A percentile compares a stretch with the other conserved stretches of the same genome.
Evolutionary conservation across 306 rosid species (phyloP).

Genomic region (Cucurbita ficifolia): DNA sequence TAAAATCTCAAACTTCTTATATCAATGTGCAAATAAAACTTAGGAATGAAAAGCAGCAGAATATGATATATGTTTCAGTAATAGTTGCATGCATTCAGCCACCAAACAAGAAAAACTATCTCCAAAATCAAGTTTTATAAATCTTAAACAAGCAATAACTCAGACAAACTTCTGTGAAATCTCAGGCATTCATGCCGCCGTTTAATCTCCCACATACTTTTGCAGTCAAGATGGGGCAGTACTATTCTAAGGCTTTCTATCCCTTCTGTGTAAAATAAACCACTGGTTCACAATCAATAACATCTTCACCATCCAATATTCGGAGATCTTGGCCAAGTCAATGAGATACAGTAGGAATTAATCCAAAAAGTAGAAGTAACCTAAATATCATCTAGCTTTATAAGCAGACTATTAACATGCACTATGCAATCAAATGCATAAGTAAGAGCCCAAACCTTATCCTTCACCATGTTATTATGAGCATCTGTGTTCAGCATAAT

Average conservation of each 20-base stretch:
- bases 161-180: neutral
- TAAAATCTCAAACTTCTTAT: neutral
- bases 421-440: neutral
- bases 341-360: neutral
- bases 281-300: neutral
- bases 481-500: slow-evolving; percentile 99
- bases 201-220: neutral
- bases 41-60: neutral
- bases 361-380: neutral
- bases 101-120: neutral
- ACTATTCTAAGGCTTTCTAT: neutral
- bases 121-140: neutral
- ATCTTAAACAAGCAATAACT: neutral
- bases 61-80: neutral
- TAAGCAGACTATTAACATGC: neutral
- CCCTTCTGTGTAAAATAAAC: neutral
- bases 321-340: neutral
- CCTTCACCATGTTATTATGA: slow-evolving; percentile 93
- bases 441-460: slow-evolving; percentile 49
- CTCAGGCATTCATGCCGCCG: neutral
- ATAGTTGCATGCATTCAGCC: neutral
- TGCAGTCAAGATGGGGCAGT: neutral
- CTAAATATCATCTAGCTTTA: neutral
- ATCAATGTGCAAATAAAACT: slow-evolving; percentile 6
- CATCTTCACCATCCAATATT: neutral